A percentile compares a stretch with the other conserved stretches of the same genome.
These are phyloP conservation scores for Tuber indicum DNA, from an alignment of 495 filamentous ascomycete genomes.

Conservation along the genomic window DNA sequence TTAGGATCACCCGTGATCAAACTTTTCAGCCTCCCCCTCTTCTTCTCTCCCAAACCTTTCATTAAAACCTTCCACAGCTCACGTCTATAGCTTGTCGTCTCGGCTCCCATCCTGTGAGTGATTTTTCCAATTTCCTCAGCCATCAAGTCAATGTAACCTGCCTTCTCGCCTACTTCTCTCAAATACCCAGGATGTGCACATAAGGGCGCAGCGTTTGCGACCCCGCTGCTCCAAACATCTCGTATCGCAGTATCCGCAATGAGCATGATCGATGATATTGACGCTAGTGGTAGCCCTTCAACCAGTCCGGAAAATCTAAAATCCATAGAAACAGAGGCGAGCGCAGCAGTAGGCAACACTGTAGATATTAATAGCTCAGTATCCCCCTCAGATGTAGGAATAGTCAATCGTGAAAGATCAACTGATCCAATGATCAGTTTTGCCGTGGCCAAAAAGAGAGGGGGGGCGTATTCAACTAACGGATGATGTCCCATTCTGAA, in stretches of 20 bases:
- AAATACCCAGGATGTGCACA: slow-evolving; percentile 23
- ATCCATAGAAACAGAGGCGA: slow-evolving; percentile 15
- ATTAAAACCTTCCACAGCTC: slow-evolving; percentile 18
- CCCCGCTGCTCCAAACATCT: slow-evolving; percentile 10
- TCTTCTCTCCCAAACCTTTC: slow-evolving; percentile 12
- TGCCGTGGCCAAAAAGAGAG: neutral
- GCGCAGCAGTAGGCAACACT: slow-evolving; percentile 7
- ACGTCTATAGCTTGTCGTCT: neutral
- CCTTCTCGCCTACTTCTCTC: slow-evolving; percentile 10
- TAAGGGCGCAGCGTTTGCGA: slow-evolving; percentile 16
- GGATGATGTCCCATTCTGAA: slow-evolving; percentile 2
- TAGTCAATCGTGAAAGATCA: slow-evolving; percentile 11
- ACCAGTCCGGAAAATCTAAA: slow-evolving; percentile 12
- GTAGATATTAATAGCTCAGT: slow-evolving; percentile 21
- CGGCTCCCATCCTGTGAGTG: neutral
- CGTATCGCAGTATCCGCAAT: slow-evolving; percentile 18
- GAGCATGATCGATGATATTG: slow-evolving; percentile 4
- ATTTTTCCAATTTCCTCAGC: slow-evolving; percentile 17
- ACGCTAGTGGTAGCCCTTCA: neutral
- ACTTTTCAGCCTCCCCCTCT: slow-evolving; percentile 14
- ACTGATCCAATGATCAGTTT: slow-evolving; percentile 4
- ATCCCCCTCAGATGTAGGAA: slow-evolving; percentile 11
- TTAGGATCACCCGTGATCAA: slow-evolving; percentile 8
- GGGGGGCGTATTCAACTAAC: neutral
- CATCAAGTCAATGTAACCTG: slow-evolving; percentile 17